These are phyloP conservation scores for Leccinum aurantiacum DNA, from an alignment of 768 basidiomycete genomes.

Conservation along the genomic window DNA sequence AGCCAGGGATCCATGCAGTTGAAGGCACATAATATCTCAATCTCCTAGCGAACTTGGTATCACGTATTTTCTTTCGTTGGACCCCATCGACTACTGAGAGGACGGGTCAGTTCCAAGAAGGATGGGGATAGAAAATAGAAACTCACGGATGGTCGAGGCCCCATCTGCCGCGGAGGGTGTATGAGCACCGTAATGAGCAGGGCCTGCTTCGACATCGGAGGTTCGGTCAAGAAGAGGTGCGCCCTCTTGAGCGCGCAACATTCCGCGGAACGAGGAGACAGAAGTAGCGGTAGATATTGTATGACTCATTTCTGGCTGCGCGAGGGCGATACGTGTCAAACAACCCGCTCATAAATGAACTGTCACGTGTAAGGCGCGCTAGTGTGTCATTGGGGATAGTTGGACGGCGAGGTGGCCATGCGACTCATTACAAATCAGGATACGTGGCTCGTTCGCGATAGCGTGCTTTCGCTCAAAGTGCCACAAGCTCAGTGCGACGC, in stretches of 20 bases:
- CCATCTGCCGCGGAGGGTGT: constrained; percentile 16
- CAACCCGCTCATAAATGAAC: too few species aligned
- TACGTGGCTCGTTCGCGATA: too few species aligned
- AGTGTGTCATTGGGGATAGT: too few species aligned
- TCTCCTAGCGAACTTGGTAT: constrained; percentile 44
- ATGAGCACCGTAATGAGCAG: constrained; percentile 19
- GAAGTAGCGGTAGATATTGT: constrained; percentile 33
- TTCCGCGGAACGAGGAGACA: constrained; percentile 24
- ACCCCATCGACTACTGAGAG: constrained; percentile 11
- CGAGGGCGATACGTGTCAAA: too few species aligned
- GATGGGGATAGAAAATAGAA: background rate
- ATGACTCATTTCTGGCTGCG: constrained; percentile 14
- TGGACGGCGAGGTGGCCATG: too few species aligned
- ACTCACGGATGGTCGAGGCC: constrained; percentile 22
- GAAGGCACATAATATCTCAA: constrained; percentile 78
- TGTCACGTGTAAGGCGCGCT: too few species aligned
- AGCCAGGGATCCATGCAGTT: constrained; percentile 76
- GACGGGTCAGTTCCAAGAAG: background rate
- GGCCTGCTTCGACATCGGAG: constrained; percentile 29
- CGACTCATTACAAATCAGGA: too few species aligned
- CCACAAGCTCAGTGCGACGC: too few species aligned
- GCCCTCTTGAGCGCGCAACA: constrained; percentile 24
- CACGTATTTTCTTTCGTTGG: constrained; percentile 18
- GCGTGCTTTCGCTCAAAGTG: too few species aligned
- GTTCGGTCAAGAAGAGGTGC: constrained; percentile 23